Base-by-base conservation (phyloP, 1,284 basidiomycete genomes). In the Acaromyces ingoldii region DNA sequence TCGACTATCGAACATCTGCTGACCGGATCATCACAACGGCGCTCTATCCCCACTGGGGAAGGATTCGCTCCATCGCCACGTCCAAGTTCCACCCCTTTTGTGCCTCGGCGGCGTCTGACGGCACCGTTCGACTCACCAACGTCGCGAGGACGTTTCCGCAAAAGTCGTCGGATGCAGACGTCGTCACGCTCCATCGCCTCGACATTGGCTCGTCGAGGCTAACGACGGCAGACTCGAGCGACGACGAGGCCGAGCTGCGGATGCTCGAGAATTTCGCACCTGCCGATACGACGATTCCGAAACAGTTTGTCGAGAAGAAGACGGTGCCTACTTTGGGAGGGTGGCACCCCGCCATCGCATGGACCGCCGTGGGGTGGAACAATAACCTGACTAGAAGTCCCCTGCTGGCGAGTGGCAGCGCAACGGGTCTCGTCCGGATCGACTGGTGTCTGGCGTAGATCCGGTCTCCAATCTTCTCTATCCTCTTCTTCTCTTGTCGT, bases 1-100 rank as follows among this genome's bases (percentile, higher is more conserved):
- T 97, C 92, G 64, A 97, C 89, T 53, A 92, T 19, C 13, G 7
- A n/a, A n/a, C n/a, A n/a, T n/a, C n/a, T 19, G 17, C 21, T 7
- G 38, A 25, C 9, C 21, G 28, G 28, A 9, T 40, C 38, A 13
- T 9, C 17, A 40, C 7, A 22, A 19, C 38, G 7, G 13, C 7
- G 13, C 7, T 45, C n/a, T 45, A 45, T 30, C 4, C 42, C 34
- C 42, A 45, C 34, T 25, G 17, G 19, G 42, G 42, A 3, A 28
- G 42, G 6, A 15, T 45, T 26, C 42, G 42, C 15, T 13, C 6
- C 34, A 4, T 45, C 10, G 17, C 17, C 17, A 22, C 25, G 13
- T 45, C 42, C n/a, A 22, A n/a, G 11, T 22, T 13, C 19, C 42
- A 45, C 26, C 42, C 42, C 19, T 29, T 45, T 15, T n/a, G 30